phyloP scores from a whole-genome alignment of 768 basidiomycete species.

The Kwoniella bestiolae region DNA sequence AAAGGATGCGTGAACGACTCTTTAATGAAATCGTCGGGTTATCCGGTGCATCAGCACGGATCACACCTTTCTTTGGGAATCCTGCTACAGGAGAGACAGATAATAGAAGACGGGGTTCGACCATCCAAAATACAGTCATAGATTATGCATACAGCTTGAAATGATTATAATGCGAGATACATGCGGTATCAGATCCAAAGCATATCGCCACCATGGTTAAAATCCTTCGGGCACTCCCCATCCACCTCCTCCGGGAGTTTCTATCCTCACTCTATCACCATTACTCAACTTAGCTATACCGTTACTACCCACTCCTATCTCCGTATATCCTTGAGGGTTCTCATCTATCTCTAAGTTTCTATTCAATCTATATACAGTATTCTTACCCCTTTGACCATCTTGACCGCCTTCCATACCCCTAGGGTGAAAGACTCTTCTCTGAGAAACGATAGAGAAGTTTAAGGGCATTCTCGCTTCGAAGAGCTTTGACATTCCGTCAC shows the following conservation, averaged over 20 bases:
- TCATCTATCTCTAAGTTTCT: slow-evolving; percentile 16
- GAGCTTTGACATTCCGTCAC: slow-evolving; percentile 47
- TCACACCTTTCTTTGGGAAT: too few species aligned
- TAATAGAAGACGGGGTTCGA: too few species aligned
- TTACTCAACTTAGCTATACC: slow-evolving; percentile 33
- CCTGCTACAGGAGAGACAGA: too few species aligned
- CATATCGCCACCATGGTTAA: too few species aligned
- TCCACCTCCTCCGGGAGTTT: slow-evolving; percentile 46
- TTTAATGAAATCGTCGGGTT: too few species aligned
- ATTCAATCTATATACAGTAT: slow-evolving; percentile 25
- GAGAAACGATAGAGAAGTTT: slow-evolving; percentile 43
- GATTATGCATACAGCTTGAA: too few species aligned
- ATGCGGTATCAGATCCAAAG: too few species aligned
- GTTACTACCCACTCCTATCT: slow-evolving; percentile 35
- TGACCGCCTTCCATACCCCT: slow-evolving; percentile 60
- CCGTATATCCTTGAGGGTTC: slow-evolving; percentile 8
- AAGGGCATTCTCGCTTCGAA: slow-evolving; percentile 42
- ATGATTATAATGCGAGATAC: too few species aligned
- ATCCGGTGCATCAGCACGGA: too few species aligned
- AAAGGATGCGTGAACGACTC: too few species aligned
- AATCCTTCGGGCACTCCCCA: slow-evolving; percentile 28
- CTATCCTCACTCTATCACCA: slow-evolving; percentile 40
- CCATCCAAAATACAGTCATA: too few species aligned
- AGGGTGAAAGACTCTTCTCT: slow-evolving; percentile 43
- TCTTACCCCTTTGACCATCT: slow-evolving; percentile 25